These are phyloP conservation scores for Limtongia smithiae DNA, from an alignment of 805 yeast genomes.

Conservation along the genomic window DNA sequence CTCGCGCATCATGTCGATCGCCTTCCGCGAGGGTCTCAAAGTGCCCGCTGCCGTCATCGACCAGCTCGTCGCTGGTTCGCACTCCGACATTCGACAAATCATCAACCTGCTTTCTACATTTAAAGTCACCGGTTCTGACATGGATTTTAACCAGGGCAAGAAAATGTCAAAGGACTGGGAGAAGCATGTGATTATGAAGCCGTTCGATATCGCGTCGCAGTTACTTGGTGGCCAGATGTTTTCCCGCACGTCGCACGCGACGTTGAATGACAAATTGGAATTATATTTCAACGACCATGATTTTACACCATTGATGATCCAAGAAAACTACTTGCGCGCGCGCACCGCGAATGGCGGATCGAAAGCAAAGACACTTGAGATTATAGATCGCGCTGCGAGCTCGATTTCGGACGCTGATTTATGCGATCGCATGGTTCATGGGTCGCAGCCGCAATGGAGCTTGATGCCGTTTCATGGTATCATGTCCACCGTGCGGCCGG, in stretches of 20 bases:
- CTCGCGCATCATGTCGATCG: conserved; percentile 84
- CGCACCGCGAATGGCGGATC: conserved; percentile 44
- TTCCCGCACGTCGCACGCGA: conserved; percentile 49
- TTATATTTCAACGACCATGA: conserved; percentile 92
- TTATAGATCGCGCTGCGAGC: conserved; percentile 77
- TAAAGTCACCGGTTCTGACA: conserved; percentile 62
- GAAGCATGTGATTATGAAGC: conserved; percentile 84
- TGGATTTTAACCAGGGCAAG: conserved; percentile 62
- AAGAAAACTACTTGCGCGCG: conserved; percentile 80
- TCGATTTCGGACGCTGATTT: conserved; percentile 81
- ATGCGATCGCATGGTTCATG: conserved; percentile 76
- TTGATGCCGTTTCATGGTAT: conserved; percentile 87
- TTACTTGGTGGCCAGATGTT: conserved; percentile 61
- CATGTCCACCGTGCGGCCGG: conserved; percentile 78
- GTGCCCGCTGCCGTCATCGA: conserved; percentile 78
- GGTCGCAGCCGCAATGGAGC: conserved; percentile 45
- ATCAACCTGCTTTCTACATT: conserved; percentile 84
- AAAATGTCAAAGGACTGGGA: conserved; percentile 59
- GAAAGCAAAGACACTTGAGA: conserved; percentile 48
- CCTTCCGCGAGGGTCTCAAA: conserved; percentile 75
- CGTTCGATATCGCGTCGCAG: conserved; percentile 80
- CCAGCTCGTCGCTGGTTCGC: conserved; percentile 76
- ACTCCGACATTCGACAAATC: conserved; percentile 90
- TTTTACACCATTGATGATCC: conserved; percentile 92
- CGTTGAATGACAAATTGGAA: conserved; percentile 77